These are phyloP conservation scores for Albizia julibrissin DNA, from an alignment of 306 rosid species.

Conservation along the genomic window DNA sequence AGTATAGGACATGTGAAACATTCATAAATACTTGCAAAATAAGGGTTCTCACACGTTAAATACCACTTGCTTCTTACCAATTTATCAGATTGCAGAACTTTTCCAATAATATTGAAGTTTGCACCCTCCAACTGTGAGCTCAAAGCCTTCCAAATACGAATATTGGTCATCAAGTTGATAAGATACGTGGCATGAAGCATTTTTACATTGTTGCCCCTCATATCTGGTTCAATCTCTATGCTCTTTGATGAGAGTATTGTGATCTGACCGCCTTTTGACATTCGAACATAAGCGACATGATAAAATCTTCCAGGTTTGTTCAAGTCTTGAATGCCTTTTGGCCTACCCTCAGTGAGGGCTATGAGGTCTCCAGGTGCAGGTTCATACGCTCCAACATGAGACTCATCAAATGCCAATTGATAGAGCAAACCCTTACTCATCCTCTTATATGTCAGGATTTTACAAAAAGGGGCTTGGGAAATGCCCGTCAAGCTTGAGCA, in stretches of 20 bases:
- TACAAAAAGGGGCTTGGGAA: constrained; percentile 34
- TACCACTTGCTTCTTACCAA: constrained; percentile 32
- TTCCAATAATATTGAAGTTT: constrained; percentile 29
- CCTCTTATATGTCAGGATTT: constrained; percentile 24
- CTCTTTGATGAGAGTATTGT: neutral
- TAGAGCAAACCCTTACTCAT: constrained; percentile 24
- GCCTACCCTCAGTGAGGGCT: constrained; percentile 46
- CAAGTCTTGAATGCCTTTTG: constrained; percentile 41
- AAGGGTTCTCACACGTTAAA: too few species aligned
- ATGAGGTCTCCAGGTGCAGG: constrained; percentile 55
- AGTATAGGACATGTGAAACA: neutral
- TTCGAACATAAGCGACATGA: constrained; percentile 43
- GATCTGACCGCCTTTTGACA: constrained; percentile 5
- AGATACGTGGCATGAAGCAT: neutral
- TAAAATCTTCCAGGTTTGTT: constrained; percentile 25
- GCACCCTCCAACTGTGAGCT: neutral
- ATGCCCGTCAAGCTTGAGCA: constrained; percentile 39
- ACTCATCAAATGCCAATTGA: neutral
- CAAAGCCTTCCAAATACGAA: constrained; percentile 30
- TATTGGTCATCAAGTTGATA: constrained; percentile 18
- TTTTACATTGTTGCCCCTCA: neutral
- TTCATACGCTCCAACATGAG: constrained; percentile 24
- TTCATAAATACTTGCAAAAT: too few species aligned
- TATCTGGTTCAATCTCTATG: neutral
- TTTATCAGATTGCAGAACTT: constrained; percentile 38